Percentiles rank a stretch among this genome's conserved stretches.
These are phyloP conservation scores for Fraxinus greggii DNA, from an alignment of 305 asterid species.

Conservation along the genomic window DNA sequence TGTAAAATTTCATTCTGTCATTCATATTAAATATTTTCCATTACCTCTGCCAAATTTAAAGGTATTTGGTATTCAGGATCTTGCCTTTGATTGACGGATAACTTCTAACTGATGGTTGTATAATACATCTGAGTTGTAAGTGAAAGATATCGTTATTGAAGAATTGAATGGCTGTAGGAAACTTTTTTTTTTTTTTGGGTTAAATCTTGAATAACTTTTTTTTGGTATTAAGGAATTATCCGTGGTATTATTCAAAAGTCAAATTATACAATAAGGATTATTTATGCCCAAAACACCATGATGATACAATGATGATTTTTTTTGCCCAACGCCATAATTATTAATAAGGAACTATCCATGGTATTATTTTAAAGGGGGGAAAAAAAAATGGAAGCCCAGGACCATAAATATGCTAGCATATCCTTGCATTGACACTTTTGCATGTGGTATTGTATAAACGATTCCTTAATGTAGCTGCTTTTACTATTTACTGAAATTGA, in stretches of 20 bases:
- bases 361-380: background rate
- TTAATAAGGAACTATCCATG: background rate
- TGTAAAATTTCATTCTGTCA: background rate
- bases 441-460: conserved; percentile 1
- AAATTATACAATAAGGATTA: background rate
- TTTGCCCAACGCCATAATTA: background rate
- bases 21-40: background rate
- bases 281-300: background rate
- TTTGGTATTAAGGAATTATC: background rate
- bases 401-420: background rate
- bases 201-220: no score
- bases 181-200: no score
- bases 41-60: background rate
- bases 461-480: conserved; percentile 1
- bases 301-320: background rate
- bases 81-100: background rate
- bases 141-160: background rate
- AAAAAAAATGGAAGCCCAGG: background rate
- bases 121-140: background rate
- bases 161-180: background rate
- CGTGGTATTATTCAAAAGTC: background rate
- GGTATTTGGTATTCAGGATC: background rate
- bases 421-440: background rate
- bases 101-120: background rate
- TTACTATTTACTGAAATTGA: background rate